These are phyloP conservation scores for Magnusiomyces tetraspermus DNA, from an alignment of 1,139 yeast genomes.

Conservation along the genomic window DNA sequence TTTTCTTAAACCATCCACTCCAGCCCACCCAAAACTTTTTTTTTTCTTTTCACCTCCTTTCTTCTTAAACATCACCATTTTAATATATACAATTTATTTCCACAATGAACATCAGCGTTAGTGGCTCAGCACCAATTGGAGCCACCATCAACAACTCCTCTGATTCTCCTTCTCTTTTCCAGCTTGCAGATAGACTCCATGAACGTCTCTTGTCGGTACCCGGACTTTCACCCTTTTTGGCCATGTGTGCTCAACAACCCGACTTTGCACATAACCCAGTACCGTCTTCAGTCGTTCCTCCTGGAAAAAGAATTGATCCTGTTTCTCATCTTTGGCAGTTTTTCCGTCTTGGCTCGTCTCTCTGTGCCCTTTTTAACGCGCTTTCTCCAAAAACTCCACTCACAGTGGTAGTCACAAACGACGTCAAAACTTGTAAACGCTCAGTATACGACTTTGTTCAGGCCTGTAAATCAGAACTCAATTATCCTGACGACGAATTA, in stretches of 20 bases:
- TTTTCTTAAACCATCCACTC: too few species aligned
- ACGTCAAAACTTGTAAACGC: constrained; percentile 74
- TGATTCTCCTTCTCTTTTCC: constrained; percentile 48
- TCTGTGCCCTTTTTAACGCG: constrained; percentile 72
- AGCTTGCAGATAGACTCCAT: constrained; percentile 54
- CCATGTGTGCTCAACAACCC: constrained; percentile 28
- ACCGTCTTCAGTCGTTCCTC: constrained; percentile 18
- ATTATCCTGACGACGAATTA: constrained; percentile 68
- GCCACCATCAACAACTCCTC: constrained; percentile 10
- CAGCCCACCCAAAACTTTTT: too few species aligned
- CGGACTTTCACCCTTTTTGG: constrained; percentile 63
- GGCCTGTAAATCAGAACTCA: constrained; percentile 73
- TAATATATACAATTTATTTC: too few species aligned
- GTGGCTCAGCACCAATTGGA: too few species aligned
- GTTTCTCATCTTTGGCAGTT: constrained; percentile 85
- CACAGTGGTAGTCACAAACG: constrained; percentile 40
- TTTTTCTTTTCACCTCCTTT: too few species aligned
- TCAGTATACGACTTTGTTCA: constrained; percentile 83
- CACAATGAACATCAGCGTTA: too few species aligned
- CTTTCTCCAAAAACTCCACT: constrained; percentile 33
- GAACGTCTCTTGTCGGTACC: constrained; percentile 53
- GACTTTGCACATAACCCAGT: constrained; percentile 5
- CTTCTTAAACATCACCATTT: too few species aligned
- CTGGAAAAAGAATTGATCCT: constrained; percentile 51
- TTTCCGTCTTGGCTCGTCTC: constrained; percentile 86